Percentiles rank a stretch among this genome's conserved stretches.
Evolutionary conservation across 2,329 filamentous ascomycete species (phyloP).

Genomic region (Onygena corvina): DNA sequence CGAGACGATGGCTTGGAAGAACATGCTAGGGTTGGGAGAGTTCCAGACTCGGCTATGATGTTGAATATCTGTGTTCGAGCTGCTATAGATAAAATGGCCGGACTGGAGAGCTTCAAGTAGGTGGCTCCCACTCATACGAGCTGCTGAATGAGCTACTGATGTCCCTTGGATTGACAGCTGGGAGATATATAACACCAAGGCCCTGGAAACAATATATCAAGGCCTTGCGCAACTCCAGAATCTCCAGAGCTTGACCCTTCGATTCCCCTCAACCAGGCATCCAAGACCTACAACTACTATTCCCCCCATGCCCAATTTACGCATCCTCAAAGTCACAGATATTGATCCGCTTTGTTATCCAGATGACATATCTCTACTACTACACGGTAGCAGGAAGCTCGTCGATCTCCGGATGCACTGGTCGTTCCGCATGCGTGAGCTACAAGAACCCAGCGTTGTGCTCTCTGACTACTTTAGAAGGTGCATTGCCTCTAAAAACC

Average conservation of each 20-base stretch:
- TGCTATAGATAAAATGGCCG: slow-evolving; percentile 47
- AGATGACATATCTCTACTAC: slow-evolving; percentile 48
- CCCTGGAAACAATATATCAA: slow-evolving; percentile 47
- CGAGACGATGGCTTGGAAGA: slow-evolving; percentile 46
- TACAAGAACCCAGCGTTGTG: slow-evolving; percentile 45
- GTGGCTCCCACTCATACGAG: slow-evolving; percentile 14
- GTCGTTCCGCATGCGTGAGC: slow-evolving; percentile 49
- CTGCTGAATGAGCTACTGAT: background rate
- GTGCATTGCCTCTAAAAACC: slow-evolving; percentile 37
- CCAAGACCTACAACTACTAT: slow-evolving; percentile 47
- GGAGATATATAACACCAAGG: slow-evolving; percentile 48
- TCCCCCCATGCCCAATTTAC: slow-evolving; percentile 45
- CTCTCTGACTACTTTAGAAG: slow-evolving; percentile 46
- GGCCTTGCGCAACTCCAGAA: slow-evolving; percentile 41
- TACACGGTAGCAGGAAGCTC: slow-evolving; percentile 43
- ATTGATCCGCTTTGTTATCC: slow-evolving; percentile 54
- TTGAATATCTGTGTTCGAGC: slow-evolving; percentile 49
- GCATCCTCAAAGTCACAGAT: slow-evolving; percentile 43
- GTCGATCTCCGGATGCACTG: slow-evolving; percentile 47
- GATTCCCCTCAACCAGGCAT: slow-evolving; percentile 44
- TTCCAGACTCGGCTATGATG: slow-evolving; percentile 54
- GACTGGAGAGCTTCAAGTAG: slow-evolving; percentile 42
- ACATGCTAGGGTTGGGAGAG: slow-evolving; percentile 44
- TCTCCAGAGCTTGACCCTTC: slow-evolving; percentile 44
- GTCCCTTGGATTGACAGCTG: slow-evolving; percentile 31